Base-by-base conservation (phyloP, 78 protist species). In the Trichosphaerium sp. region DNA sequence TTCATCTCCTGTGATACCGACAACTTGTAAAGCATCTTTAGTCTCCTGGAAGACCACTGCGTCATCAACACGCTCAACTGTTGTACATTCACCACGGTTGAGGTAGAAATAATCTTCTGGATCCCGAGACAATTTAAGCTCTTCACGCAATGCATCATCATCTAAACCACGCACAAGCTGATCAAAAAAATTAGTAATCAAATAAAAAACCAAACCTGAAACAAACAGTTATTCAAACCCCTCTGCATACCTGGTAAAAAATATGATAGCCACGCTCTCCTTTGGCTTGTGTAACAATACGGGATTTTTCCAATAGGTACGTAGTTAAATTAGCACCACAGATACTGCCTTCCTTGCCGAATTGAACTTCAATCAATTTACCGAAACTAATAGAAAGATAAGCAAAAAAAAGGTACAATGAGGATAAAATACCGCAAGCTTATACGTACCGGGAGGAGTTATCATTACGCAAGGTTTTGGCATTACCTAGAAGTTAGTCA, bases 381-480 rank as follows among this genome's bases (percentile, higher is more conserved):
- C 95, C 95, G 75, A 92, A 92, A 39, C 84, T 58, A 18, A 72
- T 60, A 29, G 69, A 66, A 68, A 64, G 67, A 67, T 76, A 74
- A 73, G 66, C n/a, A 34, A 10, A 14, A 23, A 65, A 52, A 32
- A 35, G 21, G 40, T 44, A 7, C 11, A 48, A 48, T 4, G 4
- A 65, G 7, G 35, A 6, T n/a, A n/a, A n/a, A n/a, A n/a, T n/a
- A n/a, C n/a, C n/a, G n/a, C n/a, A n/a, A n/a, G n/a, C 6, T 3
- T 40, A 1, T 34, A 4, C 7, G 11, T 1, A 37, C 65, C 91
- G 75, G 1, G 83, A 78, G 26, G 89, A 80, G 78, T 92, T 92
- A 73, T 92, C 83, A 83, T 93, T 93, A 39, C 95, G 81, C 34
- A 80, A 6, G 21, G 97, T 93, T 79, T 83, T 85, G 14, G 97